Evolutionary conservation across 495 filamentous ascomycete genomes (phyloP).

Genomic region (Podospora didyma): DNA sequence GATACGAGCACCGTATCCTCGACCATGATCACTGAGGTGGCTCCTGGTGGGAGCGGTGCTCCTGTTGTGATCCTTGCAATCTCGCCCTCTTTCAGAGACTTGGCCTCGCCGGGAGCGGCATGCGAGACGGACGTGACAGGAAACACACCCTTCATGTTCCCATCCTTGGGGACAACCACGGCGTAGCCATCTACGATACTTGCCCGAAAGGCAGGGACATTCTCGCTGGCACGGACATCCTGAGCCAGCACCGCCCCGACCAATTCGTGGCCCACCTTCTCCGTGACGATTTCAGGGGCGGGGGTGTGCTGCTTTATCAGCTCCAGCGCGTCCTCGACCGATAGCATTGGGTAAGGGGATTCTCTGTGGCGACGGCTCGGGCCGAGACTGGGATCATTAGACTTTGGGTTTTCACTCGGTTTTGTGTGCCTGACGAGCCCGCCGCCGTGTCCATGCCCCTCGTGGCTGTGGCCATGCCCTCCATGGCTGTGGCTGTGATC

Average conservation of each 20-base stretch:
- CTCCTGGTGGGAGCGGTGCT: constrained; percentile 82
- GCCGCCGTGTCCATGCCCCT: constrained; percentile 52
- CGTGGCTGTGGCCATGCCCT: constrained; percentile 61
- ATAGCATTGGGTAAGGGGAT: constrained; percentile 90
- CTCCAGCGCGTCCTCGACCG: constrained; percentile 75
- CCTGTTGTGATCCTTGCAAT: constrained; percentile 92
- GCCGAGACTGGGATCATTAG: constrained; percentile 79
- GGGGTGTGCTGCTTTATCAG: constrained; percentile 69
- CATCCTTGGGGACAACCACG: constrained; percentile 56
- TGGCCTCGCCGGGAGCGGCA: constrained; percentile 55
- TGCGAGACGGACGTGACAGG: constrained; percentile 86
- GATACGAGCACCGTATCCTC: constrained; percentile 79
- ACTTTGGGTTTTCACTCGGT: constrained; percentile 46
- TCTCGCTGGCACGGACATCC: constrained; percentile 73
- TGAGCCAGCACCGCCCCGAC: constrained; percentile 77
- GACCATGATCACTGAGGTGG: constrained; percentile 94
- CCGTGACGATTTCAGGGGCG: constrained; percentile 46
- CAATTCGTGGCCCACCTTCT: constrained; percentile 56
- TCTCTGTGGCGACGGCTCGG: constrained; percentile 72
- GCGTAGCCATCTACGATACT: constrained; percentile 99
- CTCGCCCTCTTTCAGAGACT: constrained; percentile 62
- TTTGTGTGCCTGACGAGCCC: constrained; percentile 70
- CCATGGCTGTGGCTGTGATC: constrained; percentile 51
- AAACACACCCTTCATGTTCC: constrained; percentile 68
- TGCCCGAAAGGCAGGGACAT: constrained; percentile 87